Evolutionary conservation across 352 stramenopile species (phyloP).

Genomic region (Halophytophthora batemanensis): DNA sequence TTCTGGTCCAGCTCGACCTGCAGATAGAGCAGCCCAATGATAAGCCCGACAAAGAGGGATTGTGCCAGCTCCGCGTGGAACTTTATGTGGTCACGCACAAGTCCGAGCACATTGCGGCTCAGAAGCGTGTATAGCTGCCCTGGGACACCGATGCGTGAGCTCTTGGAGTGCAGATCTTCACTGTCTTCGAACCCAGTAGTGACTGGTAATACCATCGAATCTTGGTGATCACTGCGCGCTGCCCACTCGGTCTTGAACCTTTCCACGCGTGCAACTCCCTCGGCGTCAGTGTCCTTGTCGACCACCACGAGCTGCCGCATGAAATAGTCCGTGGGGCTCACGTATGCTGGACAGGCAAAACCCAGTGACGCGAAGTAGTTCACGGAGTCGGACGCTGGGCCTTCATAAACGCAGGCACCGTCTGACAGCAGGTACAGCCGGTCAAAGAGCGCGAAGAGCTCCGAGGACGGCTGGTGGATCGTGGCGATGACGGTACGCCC

Average conservation of each 20-base stretch:
- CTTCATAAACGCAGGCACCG: no score
- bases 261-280: no score
- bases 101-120: constrained; percentile 19
- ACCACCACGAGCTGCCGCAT: no score
- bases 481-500: constrained; percentile 59
- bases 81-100: constrained; percentile 22
- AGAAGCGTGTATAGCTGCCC: constrained; percentile 16
- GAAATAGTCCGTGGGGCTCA: no score
- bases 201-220: background rate
- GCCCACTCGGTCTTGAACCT: constrained; percentile 11
- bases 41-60: constrained; percentile 16
- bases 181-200: no score
- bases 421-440: no score
- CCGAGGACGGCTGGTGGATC: constrained; percentile 81
- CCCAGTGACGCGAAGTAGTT: no score
- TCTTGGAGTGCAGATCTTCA: background rate
- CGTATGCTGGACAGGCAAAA: no score
- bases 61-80: constrained; percentile 14
- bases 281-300: no score
- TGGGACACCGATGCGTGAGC: background rate
- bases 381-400: no score
- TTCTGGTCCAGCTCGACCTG: constrained; percentile 15
- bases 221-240: background rate
- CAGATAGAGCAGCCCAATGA: constrained; percentile 28
- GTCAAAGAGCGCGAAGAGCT: no score